Base-by-base conservation (phyloP, 148 eudicot genomes). In the Silene uniflora region DNA sequence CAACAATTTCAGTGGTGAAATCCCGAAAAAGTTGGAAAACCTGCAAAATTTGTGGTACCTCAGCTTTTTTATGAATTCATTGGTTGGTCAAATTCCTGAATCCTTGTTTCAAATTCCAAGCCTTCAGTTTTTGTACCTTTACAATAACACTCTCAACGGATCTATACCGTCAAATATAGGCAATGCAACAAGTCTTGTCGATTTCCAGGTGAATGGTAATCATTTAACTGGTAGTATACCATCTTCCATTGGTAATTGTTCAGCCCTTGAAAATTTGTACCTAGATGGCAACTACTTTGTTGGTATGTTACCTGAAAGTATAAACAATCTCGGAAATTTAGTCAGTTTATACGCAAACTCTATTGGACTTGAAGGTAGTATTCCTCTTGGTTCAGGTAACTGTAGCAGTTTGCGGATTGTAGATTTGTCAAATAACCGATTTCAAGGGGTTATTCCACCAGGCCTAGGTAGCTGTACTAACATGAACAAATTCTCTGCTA, bases 391-490 rank as follows among this genome's bases (percentile, higher is more conserved):
- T 78, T 83, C 55, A 42, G 80, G 85, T 60, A 76, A 74, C 55
- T 92, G 95, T 70, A 74, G 32, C 58, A 64, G 79, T 23, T 42
- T 90, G 82, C n/a, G 62, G 17, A 29, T 4, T 44, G 67, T 92
- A 71, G 85, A 71, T 49, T 77, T 92, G 79, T 87, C 97, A n/a
- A 62, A 18, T 11, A 92, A 92, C 77, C 58, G 27, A 13, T 88
- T 90, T 58, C 72, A 17, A 39, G 88, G 92, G 22, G 78, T 74
- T 67, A 44, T 92, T 72, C 95, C 96, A 8, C 42, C 61, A 10
- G 82, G 85, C 14, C 49, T 92, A 67, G 86, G 93, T 7, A 90
- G 88, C 32, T 92, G 95, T 73, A 90, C 78, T 74, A 81, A 80
- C 76, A 58, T 92, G 83, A 60, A 59, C 0, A 6, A 0, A 6